phyloP scores from a whole-genome alignment of 2,329 filamentous ascomycete species.

The Aschersonia sp. region DNA sequence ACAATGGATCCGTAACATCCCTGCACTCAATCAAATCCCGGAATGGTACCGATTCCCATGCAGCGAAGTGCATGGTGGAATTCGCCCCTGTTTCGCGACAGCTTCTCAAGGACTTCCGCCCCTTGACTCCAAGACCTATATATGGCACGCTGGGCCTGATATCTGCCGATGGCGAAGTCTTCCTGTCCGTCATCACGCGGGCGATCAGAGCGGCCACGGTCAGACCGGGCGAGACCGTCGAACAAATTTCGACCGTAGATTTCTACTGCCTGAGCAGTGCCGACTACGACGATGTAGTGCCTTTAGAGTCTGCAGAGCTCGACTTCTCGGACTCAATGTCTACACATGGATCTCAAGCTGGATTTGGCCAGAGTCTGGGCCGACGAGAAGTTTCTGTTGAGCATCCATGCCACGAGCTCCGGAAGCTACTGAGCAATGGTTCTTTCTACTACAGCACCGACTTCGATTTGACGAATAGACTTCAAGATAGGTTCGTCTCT shows the following conservation, averaged over 20 bases:
- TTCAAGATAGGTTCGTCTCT: slow-evolving; percentile 61
- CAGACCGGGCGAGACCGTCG: slow-evolving; percentile 75
- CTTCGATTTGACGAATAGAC: slow-evolving; percentile 85
- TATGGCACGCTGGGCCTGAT: slow-evolving; percentile 83
- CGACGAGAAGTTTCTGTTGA: slow-evolving; percentile 59
- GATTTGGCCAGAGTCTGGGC: slow-evolving; percentile 31
- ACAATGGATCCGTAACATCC: slow-evolving; percentile 44
- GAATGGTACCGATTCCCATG: slow-evolving; percentile 24
- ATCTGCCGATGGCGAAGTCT: slow-evolving; percentile 70
- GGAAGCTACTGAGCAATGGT: slow-evolving; percentile 82
- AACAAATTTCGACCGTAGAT: slow-evolving; percentile 73
- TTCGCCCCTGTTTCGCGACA: slow-evolving; percentile 52
- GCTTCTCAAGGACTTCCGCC: slow-evolving; percentile 62
- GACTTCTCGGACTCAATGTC: slow-evolving; percentile 32
- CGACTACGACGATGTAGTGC: slow-evolving; percentile 67
- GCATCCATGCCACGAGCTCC: slow-evolving; percentile 79
- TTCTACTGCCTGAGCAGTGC: slow-evolving; percentile 85
- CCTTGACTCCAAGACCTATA: slow-evolving; percentile 57
- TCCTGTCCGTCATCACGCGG: slow-evolving; percentile 76
- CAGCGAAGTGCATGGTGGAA: slow-evolving; percentile 72
- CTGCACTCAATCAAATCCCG: slow-evolving; percentile 30
- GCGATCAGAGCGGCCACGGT: slow-evolving; percentile 68
- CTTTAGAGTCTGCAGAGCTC: slow-evolving; percentile 34
- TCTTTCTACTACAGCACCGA: slow-evolving; percentile 98
- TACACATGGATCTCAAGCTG: slow-evolving; percentile 27